Base-by-base conservation (phyloP, 2,329 filamentous ascomycete genomes). In the Aureobasidium sp. region DNA sequence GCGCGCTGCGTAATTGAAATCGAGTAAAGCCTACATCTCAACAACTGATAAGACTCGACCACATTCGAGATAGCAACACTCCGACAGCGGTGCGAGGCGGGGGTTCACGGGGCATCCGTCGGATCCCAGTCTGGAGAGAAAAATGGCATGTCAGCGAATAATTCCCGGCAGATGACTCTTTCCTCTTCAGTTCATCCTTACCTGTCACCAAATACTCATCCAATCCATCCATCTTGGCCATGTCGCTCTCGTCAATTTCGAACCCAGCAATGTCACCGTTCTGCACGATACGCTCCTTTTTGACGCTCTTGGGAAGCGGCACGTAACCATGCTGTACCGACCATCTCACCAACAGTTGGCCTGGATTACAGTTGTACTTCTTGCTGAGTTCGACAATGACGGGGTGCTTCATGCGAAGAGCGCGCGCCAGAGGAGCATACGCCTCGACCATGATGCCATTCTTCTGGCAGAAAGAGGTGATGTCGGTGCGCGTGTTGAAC, bases 321-420 rank as follows among this genome's bases (percentile, higher is more conserved):
- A 91, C 83, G 68, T 86, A 87, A 39, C 84, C 85, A 70, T 91
- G 83, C 72, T 94, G 89, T 66, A 93, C 74, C 61, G 84, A 87
- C 90, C 90, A 94, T 61, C 88, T 82, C 51, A 95, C 81, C 71
- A 94, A 76, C 39, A 95, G 76, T 73, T 94, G 90, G 3, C 86
- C 89, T 1, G 86, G 82, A 0, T 85, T 87, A 71, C 87, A 90
- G 0, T 73, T 74, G 73, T 94, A 90, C 71, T 88, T 88, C 69
- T 82, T 80, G 3, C 87, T 80, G 29, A 94, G 71, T 15, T 78
- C 73, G 2, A 81, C 73, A 66, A 94, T 82, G 1, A 78, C 82
- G 0, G 84, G 83, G 67, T 94, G 83, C 52, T 79, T 81, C 81
- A 94, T 87, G 20, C 88, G 80, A 74, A 87, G 78, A 0, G 84